These are phyloP conservation scores for Colletotrichum orchidophilum DNA, from an alignment of 2,329 filamentous ascomycete genomes.

Conservation along the genomic window DNA sequence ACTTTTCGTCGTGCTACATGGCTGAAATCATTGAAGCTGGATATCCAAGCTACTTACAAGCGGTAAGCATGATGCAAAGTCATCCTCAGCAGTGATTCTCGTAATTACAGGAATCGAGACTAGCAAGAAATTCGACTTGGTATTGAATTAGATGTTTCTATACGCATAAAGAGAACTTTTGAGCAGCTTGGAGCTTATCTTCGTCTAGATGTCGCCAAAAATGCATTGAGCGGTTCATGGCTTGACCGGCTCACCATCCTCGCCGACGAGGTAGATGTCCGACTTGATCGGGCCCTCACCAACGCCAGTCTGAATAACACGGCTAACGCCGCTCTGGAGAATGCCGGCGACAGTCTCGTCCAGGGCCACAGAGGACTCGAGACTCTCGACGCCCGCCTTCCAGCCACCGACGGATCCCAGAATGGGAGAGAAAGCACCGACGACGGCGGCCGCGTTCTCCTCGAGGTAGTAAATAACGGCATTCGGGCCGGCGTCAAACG, in stretches of 20 bases:
- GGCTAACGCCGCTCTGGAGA: conserved; percentile 82
- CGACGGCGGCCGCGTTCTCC: conserved; percentile 76
- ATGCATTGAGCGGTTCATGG: conserved; percentile 30
- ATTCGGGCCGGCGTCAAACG: conserved; percentile 97
- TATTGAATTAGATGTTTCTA: background rate
- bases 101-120: background rate
- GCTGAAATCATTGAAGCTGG: background rate
- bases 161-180: background rate
- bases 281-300: conserved; percentile 89
- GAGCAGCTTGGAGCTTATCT: background rate
- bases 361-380: conserved; percentile 65
- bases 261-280: conserved; percentile 78
- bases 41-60: background rate
- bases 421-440: conserved; percentile 79
- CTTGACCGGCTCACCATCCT: conserved; percentile 64
- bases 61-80: background rate
- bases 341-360: conserved; percentile 72
- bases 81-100: background rate
- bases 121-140: background rate
- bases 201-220: background rate
- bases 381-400: conserved; percentile 67
- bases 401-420: conserved; percentile 74
- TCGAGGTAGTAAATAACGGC: conserved; percentile 95
- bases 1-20: background rate
- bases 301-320: conserved; percentile 91